A percentile compares a stretch with the other conserved stretches of the same genome.
Conservation (phyloP, 441 rosid genomes). For the Populus trichocarpa region DNA sequence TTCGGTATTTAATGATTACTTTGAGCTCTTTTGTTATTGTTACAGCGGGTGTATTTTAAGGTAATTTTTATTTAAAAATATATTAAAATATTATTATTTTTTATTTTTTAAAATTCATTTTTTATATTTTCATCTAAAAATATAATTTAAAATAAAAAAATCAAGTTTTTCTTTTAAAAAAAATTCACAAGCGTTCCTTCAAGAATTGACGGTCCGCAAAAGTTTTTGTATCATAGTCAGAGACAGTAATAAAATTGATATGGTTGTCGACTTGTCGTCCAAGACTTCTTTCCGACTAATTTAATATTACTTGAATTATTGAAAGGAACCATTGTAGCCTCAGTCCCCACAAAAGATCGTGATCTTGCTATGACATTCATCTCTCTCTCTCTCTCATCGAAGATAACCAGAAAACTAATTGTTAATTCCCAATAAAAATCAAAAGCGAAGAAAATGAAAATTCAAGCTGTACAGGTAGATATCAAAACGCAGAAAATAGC, state of each 20-base stretch:
- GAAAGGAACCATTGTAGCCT: neutral
- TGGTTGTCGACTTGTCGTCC: neutral
- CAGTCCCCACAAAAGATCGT: slow-evolving; percentile 15
- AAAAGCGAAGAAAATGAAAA: neutral
- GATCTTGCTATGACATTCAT: slow-evolving; percentile 16
- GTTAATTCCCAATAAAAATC: neutral
- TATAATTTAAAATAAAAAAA: too few species aligned
- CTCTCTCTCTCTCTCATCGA: neutral
- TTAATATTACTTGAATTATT: neutral
- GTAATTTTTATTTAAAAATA: too few species aligned
- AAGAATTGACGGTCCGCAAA: neutral
- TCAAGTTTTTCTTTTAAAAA: too few species aligned
- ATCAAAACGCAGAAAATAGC: neutral
- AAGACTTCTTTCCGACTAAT: neutral
- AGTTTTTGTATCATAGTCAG: neutral
- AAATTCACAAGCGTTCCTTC: neutral
- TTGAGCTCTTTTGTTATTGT: too few species aligned
- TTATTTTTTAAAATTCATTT: too few species aligned
- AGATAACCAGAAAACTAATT: neutral
- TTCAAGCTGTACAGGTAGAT: neutral
- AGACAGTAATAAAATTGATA: neutral
- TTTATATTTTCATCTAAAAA: too few species aligned
- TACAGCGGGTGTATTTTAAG: too few species aligned
- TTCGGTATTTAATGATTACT: too few species aligned
- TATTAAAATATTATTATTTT: too few species aligned